Base-by-base conservation (phyloP, 306 rosid species). In the Trichosanthes truncata region DNA sequence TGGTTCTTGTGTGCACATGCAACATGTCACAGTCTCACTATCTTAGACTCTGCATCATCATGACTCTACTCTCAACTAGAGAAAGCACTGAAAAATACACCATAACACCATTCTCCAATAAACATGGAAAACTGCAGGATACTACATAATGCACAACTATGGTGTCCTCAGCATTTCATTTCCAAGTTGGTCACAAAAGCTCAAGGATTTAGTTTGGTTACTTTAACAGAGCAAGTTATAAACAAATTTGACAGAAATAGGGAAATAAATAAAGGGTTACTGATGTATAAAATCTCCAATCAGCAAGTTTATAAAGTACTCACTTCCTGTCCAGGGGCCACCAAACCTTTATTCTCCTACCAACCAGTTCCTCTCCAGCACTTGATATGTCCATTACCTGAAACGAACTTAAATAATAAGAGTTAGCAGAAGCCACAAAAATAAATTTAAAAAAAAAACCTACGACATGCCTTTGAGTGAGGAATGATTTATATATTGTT, bases 241-340 rank as follows among this genome's bases (percentile, higher is more conserved):
- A 0, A 73, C 43, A 25, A 48, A 17, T 8, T 69, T 41, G 76
- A n/a, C 4, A 20, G 76, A 43, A 69, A 69, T 17, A 65, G 26
- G 61, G 48, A 67, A 36, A 74, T 66, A 18, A 46, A 17, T 10
- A 83, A 33, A 65, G 69, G 8, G 81, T 76, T 65, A 79, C 56
- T 55, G 46, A 31, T 76, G 18, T 18, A 53, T 20, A 21, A 76
- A 76, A 33, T 18, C 49, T 53, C n/a, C 18, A 10, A 85, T 77
- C 66, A 71, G 82, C 21, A 66, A 41, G 59, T 79, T 56, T 49
- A 5, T 55, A 77, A 84, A 76, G 66, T 68, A 87, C 97, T 89
- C 83, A 94, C 98, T 0, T 68, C 77, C 77, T 86, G 81, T 94
- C 98, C 74, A 68, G 25, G 15, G 98, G 98, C 97, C 98, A 94